Percentiles rank a stretch among this genome's conserved stretches.
phyloP scores from a whole-genome alignment of 495 filamentous ascomycete genomes.

The Tetracladium marchalianum region DNA sequence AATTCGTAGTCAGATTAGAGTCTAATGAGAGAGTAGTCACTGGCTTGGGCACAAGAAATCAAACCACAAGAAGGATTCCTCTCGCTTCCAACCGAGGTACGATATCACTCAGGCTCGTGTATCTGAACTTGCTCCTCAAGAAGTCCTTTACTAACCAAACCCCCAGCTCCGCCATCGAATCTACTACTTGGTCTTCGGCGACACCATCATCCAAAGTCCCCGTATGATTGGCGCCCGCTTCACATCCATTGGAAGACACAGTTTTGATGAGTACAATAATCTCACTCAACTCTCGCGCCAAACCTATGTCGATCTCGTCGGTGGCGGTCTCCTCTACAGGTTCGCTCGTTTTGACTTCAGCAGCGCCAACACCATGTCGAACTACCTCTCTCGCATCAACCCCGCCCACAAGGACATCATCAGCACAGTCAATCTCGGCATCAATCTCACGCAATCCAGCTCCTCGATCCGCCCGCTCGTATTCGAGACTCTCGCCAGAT shows the following conservation, averaged over 20 bases:
- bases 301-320: constrained; percentile 9
- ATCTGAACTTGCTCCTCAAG: background rate
- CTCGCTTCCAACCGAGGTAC: constrained; percentile 3
- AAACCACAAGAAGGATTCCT: constrained; percentile 2
- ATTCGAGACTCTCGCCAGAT: no score
- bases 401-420: no score
- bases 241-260: background rate
- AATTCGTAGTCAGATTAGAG: background rate
- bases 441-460: no score
- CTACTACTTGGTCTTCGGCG: no score
- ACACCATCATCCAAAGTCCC: background rate
- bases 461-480: no score
- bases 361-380: constrained; percentile 5
- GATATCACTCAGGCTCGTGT: background rate
- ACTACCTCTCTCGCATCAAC: constrained; percentile 4
- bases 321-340: constrained; percentile 5
- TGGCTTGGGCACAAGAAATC: constrained; percentile 3
- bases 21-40: constrained; percentile 2
- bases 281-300: constrained; percentile 8
- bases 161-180: no score
- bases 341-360: constrained; percentile 1
- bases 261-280: background rate
- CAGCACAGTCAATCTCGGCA: no score
- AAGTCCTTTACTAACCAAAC: background rate
- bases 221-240: constrained; percentile 6